Conservation (phyloP, 257 asterid species). For the Cynanchum wilfordii region DNA sequence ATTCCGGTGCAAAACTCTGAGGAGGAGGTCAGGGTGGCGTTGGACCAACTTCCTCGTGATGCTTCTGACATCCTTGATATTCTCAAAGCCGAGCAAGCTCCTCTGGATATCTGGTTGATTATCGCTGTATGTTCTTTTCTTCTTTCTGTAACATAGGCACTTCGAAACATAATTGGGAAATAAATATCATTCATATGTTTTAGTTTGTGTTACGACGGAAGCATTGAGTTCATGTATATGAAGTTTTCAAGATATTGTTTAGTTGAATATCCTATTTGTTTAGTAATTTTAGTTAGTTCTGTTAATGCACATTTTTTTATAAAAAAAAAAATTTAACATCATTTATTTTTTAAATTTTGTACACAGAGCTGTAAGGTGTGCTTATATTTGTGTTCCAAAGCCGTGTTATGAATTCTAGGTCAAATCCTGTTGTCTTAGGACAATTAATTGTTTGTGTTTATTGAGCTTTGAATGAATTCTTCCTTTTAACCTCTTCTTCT, state of each 20-base stretch:
- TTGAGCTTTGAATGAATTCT: neutral
- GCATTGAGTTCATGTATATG: neutral
- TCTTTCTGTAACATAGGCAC: neutral
- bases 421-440: neutral
- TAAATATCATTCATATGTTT: neutral
- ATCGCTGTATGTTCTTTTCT: conserved; percentile 53
- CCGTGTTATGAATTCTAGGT: neutral
- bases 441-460: neutral
- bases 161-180: neutral
- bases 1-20: conserved; percentile 96
- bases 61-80: conserved; percentile 96
- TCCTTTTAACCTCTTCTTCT: neutral
- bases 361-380: neutral
- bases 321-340: too few species aligned
- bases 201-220: neutral
- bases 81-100: conserved; percentile 99
- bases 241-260: neutral
- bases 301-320: neutral
- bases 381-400: neutral
- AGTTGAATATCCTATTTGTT: neutral
- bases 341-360: neutral
- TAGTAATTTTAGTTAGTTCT: neutral
- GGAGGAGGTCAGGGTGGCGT: conserved; percentile 91
- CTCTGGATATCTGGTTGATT: conserved; percentile 94
- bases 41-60: conserved; percentile 96